A percentile compares a stretch with the other conserved stretches of the same genome.
Conservation (phyloP, 768 basidiomycete genomes). For the Pulveroboletus frians region DNA sequence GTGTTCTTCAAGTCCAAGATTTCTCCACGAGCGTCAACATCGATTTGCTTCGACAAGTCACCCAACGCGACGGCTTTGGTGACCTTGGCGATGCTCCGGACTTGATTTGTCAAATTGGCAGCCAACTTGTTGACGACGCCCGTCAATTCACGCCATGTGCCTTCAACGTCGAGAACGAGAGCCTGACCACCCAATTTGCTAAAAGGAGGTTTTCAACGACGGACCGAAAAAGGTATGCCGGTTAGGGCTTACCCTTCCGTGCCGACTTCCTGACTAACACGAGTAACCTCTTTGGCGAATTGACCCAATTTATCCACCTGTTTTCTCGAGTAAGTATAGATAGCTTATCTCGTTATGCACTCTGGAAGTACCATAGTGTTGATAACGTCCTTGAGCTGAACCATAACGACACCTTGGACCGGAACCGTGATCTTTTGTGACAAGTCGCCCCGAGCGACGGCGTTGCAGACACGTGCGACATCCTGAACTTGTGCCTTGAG, state of each 20-base stretch:
- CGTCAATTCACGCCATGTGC: constrained; percentile 83
- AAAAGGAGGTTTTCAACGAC: constrained; percentile 19
- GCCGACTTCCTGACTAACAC: constrained; percentile 80
- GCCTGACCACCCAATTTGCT: constrained; percentile 84
- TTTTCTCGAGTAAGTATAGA: constrained; percentile 10
- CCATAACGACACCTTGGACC: constrained; percentile 75
- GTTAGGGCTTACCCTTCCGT: constrained; percentile 56
- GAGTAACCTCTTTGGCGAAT: constrained; percentile 89
- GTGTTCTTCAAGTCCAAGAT: constrained; percentile 75
- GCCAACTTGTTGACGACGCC: constrained; percentile 80
- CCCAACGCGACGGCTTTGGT: constrained; percentile 80
- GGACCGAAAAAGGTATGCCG: neutral
- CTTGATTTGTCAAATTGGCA: constrained; percentile 64
- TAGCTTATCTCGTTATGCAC: neutral
- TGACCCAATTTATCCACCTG: constrained; percentile 71
- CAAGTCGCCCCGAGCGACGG: constrained; percentile 70
- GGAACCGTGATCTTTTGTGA: constrained; percentile 76
- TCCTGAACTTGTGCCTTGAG: constrained; percentile 83
- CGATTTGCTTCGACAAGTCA: constrained; percentile 85
- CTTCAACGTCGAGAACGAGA: constrained; percentile 81
- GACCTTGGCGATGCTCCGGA: constrained; percentile 54
- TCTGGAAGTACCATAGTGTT: constrained; percentile 50
- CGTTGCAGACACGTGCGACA: constrained; percentile 75
- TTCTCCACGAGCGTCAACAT: constrained; percentile 87
- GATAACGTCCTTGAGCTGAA: constrained; percentile 74